Conservation (phyloP, 306 rosid species). For the Medicago arabica region DNA sequence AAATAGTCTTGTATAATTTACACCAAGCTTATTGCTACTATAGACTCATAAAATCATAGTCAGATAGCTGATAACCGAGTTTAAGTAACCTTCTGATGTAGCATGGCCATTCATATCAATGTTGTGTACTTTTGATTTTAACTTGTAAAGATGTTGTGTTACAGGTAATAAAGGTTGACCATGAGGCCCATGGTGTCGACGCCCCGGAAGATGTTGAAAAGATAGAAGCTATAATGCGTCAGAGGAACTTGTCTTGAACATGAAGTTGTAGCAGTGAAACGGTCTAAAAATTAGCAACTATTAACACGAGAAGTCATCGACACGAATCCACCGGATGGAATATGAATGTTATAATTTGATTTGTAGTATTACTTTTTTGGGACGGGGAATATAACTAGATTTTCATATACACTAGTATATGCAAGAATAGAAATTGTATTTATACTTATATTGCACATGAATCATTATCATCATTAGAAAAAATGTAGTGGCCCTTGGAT, state of each 20-base stretch:
- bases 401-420: neutral
- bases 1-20: neutral
- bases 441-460: neutral
- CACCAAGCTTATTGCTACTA: too few species aligned
- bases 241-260: constrained; percentile 70
- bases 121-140: neutral
- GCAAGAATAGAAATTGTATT: neutral
- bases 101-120: constrained; percentile 19
- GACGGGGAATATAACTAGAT: neutral
- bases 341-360: neutral
- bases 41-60: too few species aligned
- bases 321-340: neutral
- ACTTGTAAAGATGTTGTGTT: constrained; percentile 14
- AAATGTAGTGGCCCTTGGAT: neutral
- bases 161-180: constrained; percentile 92
- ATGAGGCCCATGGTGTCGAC: constrained; percentile 96
- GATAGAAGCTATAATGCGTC: constrained; percentile 79
- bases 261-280: constrained; percentile 5
- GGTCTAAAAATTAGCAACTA: neutral
- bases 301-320: neutral
- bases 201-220: constrained; percentile 86
- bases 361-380: neutral
- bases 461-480: neutral
- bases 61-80: too few species aligned
- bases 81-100: neutral